Base-by-base conservation (phyloP, 2,329 filamentous ascomycete species). In the Purpureocillium takamizusanense region DNA sequence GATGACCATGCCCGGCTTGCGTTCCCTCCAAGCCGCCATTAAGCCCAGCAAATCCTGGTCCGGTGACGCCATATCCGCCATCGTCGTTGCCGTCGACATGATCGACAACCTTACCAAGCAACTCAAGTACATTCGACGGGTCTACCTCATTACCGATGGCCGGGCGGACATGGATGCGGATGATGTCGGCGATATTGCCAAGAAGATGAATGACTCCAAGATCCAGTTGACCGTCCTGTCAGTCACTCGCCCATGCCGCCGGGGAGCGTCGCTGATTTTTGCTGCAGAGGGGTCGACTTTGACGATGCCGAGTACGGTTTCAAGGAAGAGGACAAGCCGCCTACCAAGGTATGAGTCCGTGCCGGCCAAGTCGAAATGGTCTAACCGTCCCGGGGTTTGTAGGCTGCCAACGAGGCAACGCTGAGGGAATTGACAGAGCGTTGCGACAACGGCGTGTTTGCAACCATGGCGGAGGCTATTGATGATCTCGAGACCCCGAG, bases 251-350 rank as follows among this genome's bases (percentile, higher is more conserved):
- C 8, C 7, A n/a, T 15, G 2, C n/a, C n/a, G n/a, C n/a, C n/a
- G n/a, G n/a, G n/a, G n/a, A n/a, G n/a, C n/a, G n/a, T n/a, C 31
- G 16, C 3, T 25, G 35, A 25, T 25, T 25, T 25, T 25, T 25
- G 6, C 21, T 25, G 12, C 31, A 89, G 83, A 38, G 92, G 92
- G 12, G 77, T 94, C 14, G 92, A 98, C 57, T 97, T 98, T 59
- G 88, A 98, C 55, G 88, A 95, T 56, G 57, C 77, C 1, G 88
- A 94, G 2, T 95, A 83, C 54, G 89, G 89, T 31, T 85, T 86
- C 55, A 94, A 94, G 58, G 90, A 97, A 62, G 88, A 95, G 57
- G 76, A 84, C 46, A 98, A 98, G 56, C 65, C 81, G 14, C 47
- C 57, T 1, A 56, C 60, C 37, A 97, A 97, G 70, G 80, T 82